Evolutionary conservation across 345 rosid genomes (phyloP).

Genomic region (Euphorbia pulcherrima): DNA sequence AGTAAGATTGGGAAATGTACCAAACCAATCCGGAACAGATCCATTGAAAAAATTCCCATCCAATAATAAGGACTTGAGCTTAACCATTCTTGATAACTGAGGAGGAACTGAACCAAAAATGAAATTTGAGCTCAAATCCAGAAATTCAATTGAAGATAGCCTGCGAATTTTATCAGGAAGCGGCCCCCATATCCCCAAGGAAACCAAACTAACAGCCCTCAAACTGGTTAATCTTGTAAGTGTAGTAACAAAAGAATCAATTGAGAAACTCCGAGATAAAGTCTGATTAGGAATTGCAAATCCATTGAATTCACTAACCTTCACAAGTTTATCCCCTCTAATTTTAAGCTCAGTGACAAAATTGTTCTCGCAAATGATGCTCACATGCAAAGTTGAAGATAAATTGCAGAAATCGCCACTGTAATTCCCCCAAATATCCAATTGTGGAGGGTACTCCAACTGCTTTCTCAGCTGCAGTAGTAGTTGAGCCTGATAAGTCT

Average conservation of each 20-base stretch:
- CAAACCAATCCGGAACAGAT: constrained; percentile 62
- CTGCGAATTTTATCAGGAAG: constrained; percentile 83
- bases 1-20: constrained; percentile 59
- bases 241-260: constrained; percentile 80
- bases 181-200: constrained; percentile 88
- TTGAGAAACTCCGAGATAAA: constrained; percentile 60
- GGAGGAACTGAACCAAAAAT: constrained; percentile 68
- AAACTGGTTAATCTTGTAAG: constrained; percentile 76
- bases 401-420: constrained; percentile 63
- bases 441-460: constrained; percentile 66
- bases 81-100: constrained; percentile 64
- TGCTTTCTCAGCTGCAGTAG: constrained; percentile 76
- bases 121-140: constrained; percentile 90
- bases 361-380: constrained; percentile 58
- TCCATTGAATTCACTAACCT: constrained; percentile 56
- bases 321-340: constrained; percentile 63
- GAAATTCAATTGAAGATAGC: constrained; percentile 60
- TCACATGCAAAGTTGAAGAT: constrained; percentile 51
- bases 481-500: constrained; percentile 54
- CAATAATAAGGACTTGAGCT: constrained; percentile 62
- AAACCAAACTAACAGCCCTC: constrained; percentile 70
- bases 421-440: constrained; percentile 59
- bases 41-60: constrained; percentile 74
- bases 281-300: constrained; percentile 57
- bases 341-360: constrained; percentile 70